Base-by-base conservation (phyloP, 2,329 filamentous ascomycete species). In the Fragosphaeria purpurea region DNA sequence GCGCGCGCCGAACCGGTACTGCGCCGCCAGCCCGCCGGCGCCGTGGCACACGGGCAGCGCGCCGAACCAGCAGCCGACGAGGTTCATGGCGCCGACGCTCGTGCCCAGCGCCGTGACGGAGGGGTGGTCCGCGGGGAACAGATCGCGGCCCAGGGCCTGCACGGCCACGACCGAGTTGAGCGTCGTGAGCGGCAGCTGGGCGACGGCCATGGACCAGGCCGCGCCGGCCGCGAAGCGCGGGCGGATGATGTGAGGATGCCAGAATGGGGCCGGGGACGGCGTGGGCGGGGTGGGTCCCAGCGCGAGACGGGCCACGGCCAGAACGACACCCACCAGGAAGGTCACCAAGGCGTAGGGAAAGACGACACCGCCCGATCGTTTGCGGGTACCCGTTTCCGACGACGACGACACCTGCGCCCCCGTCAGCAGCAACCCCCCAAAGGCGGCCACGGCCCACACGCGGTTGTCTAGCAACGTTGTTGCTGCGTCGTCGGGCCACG, bases 1-100 rank as follows among this genome's bases (percentile, higher is more conserved):
- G 45, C 91, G 82, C 5, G 91, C 90, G n/a, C n/a, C n/a, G 58
- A 97, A 97, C 5, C 88, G 82, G 64, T 88, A 88, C 64, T 97
- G 91, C 0, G 86, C 93, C 5, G 93, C 93, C 0, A 97, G 72
- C 0, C 91, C 91, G 3, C 91, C 91, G 1, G 88, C 88, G 5
- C 91, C 91, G 63, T 97, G 93, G 62, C 93, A 97, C 4, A 93
- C 82, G 4, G 91, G 93, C 93, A 96, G 97, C 5, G 85, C 86
- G 45, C 90, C 90, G 60, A 95, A 94, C 86, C 88, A 95, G 60
- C 87, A 90, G 12, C 86, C 85, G 1, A 85, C 65, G 4, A 96
- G 70, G 63, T 97, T 97, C 80, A 95, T 94, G 2, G 73, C 60
- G 0, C 84, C 83, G 4, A 97, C 87, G 50, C 88, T 95, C 53